Percentiles rank a stretch among this genome's conserved stretches.
Conservation (phyloP, 2,329 filamentous ascomycete genomes). For the Westerdykella sp. region DNA sequence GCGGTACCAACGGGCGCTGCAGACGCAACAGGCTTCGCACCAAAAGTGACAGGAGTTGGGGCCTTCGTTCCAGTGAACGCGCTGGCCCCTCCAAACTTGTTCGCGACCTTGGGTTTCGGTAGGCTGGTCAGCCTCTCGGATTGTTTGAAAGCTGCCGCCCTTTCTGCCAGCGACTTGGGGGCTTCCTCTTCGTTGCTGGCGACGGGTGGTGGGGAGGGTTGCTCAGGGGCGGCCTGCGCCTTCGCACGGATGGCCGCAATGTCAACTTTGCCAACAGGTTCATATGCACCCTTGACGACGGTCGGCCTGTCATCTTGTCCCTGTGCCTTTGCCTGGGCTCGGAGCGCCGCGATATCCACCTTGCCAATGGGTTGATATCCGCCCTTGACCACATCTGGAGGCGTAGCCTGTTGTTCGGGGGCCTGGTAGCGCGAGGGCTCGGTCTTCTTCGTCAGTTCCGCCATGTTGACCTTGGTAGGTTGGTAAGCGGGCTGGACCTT, state of each 20-base stretch:
- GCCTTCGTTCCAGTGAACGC: constrained; percentile 85
- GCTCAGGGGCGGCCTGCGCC: constrained; percentile 51
- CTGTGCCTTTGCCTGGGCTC: constrained; percentile 63
- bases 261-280: constrained; percentile 93
- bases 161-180: constrained; percentile 64
- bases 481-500: constrained; percentile 91
- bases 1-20: constrained; percentile 67
- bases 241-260: constrained; percentile 87
- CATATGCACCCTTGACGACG: constrained; percentile 84
- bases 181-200: constrained; percentile 44
- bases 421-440: constrained; percentile 58
- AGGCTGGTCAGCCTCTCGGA: constrained; percentile 78
- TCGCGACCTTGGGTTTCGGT: constrained; percentile 91
- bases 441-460: constrained; percentile 68
- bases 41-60: constrained; percentile 65
- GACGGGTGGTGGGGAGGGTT: constrained; percentile 38
- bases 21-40: constrained; percentile 54
- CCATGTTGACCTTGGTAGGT: constrained; percentile 91
- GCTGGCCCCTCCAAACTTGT: constrained; percentile 70
- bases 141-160: constrained; percentile 57
- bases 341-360: constrained; percentile 91
- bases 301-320: constrained; percentile 71
- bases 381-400: constrained; percentile 67
- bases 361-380: constrained; percentile 92
- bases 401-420: constrained; percentile 43